Conservation (phyloP, 768 basidiomycete species). For the Panus rudis region DNA sequence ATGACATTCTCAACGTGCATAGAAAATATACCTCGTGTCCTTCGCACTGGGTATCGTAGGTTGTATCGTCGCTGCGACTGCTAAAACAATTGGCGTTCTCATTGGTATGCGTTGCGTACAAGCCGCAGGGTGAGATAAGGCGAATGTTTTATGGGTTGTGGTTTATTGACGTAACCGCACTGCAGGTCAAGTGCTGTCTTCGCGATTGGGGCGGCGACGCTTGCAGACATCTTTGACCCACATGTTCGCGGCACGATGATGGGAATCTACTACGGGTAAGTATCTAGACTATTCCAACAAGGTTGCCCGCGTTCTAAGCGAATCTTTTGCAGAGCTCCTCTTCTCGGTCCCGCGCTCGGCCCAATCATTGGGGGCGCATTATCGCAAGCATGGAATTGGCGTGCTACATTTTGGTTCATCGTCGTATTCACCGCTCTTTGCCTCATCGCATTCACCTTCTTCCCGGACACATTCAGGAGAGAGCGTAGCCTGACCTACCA, state of each 20-base stretch:
- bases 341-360: slow-evolving; percentile 64
- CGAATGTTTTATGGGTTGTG: slow-evolving; percentile 11
- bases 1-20: background rate
- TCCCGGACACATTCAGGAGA: slow-evolving; percentile 77
- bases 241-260: slow-evolving; percentile 69
- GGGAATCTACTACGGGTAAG: slow-evolving; percentile 59
- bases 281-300: background rate
- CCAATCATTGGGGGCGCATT: slow-evolving; percentile 67
- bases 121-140: slow-evolving; percentile 45
- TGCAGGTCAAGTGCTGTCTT: slow-evolving; percentile 63
- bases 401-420: slow-evolving; percentile 80
- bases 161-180: background rate
- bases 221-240: slow-evolving; percentile 75
- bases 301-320: background rate
- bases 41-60: slow-evolving; percentile 47
- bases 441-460: slow-evolving; percentile 53
- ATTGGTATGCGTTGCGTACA: slow-evolving; percentile 68
- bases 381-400: slow-evolving; percentile 67
- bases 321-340: slow-evolving; percentile 46
- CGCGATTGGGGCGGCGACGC: slow-evolving; percentile 66
- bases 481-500: slow-evolving; percentile 82
- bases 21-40: slow-evolving; percentile 51
- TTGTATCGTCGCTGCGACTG: slow-evolving; percentile 49
- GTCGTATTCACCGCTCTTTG: slow-evolving; percentile 51
- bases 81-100: slow-evolving; percentile 45